Conservation (phyloP, 2,329 filamentous ascomycete genomes). For the Pseudogymnoascus sp. region DNA sequence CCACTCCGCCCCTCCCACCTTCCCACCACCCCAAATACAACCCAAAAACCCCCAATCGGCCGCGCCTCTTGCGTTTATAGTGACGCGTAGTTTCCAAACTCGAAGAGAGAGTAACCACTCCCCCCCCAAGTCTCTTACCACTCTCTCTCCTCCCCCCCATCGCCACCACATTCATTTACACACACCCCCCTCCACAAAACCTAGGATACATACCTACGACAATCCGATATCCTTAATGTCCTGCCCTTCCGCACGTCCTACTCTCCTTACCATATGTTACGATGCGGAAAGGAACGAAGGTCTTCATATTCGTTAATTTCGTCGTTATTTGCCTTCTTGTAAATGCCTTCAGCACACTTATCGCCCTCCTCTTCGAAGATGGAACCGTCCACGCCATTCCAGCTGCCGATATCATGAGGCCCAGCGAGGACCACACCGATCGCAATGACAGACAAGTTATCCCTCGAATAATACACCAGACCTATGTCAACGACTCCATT, state of each 20-base stretch:
- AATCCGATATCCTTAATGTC: not conserved
- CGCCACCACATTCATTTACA: slow-evolving; percentile 3
- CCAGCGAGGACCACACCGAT: slow-evolving; percentile 51
- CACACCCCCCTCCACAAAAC: not conserved
- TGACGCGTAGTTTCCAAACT: not conserved
- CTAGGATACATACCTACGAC: not conserved
- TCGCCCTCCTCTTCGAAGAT: slow-evolving; percentile 61
- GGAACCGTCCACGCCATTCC: slow-evolving; percentile 59
- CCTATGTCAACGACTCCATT: slow-evolving; percentile 63
- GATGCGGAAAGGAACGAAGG: slow-evolving; percentile 28
- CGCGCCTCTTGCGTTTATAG: slow-evolving; percentile 6
- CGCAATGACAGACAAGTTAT: slow-evolving; percentile 51
- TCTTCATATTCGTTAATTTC: slow-evolving; percentile 47
- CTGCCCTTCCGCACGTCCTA: not conserved
- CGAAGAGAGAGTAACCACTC: not conserved
- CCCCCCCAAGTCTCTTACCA: not conserved
- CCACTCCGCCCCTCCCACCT: not conserved
- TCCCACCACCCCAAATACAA: not conserved
- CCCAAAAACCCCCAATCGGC: not conserved
- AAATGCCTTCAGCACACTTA: slow-evolving; percentile 60
- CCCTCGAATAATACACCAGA: slow-evolving; percentile 72
- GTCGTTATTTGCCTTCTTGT: slow-evolving; percentile 56
- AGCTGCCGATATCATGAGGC: slow-evolving; percentile 56
- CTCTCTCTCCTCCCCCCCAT: not conserved
- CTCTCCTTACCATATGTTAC: slow-evolving; percentile 13